A percentile compares a stretch with the other conserved stretches of the same genome.
These are phyloP conservation scores for Tetragonia tetragonoides DNA, from an alignment of 148 eudicot genomes.

Conservation along the genomic window DNA sequence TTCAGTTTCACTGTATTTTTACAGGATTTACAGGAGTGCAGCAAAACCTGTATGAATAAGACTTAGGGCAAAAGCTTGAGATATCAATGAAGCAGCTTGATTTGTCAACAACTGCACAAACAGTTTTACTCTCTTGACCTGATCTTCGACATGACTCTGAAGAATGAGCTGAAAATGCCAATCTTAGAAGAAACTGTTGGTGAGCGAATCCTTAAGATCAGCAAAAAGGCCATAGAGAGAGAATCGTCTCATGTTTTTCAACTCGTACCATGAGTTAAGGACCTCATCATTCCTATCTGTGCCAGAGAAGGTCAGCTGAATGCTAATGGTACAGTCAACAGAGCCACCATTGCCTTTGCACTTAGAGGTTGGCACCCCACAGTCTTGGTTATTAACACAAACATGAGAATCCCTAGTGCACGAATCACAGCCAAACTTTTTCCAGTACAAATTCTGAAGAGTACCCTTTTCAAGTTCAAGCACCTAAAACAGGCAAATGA, in stretches of 20 bases:
- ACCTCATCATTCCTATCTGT: slow-evolving; percentile 63
- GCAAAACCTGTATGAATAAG: too few species aligned
- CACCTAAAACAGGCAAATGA: slow-evolving; percentile 35
- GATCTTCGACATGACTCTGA: background rate
- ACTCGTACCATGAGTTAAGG: slow-evolving; percentile 80
- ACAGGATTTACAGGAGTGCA: too few species aligned
- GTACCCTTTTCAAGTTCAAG: slow-evolving; percentile 76
- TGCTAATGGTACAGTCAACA: slow-evolving; percentile 52
- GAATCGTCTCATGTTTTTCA: slow-evolving; percentile 60
- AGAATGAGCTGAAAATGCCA: background rate
- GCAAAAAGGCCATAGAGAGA: slow-evolving; percentile 54
- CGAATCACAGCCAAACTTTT: slow-evolving; percentile 58
- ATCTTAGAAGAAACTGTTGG: slow-evolving; percentile 25
- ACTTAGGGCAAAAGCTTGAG: too few species aligned
- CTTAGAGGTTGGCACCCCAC: slow-evolving; percentile 52
- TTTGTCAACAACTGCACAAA: too few species aligned
- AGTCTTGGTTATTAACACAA: slow-evolving; percentile 58
- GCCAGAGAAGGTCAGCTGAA: slow-evolving; percentile 80
- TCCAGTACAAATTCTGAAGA: slow-evolving; percentile 71
- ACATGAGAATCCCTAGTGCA: slow-evolving; percentile 38
- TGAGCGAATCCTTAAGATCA: slow-evolving; percentile 41
- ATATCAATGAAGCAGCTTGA: too few species aligned
- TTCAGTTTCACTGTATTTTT: too few species aligned
- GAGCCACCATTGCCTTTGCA: slow-evolving; percentile 56
- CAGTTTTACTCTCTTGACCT: too few species aligned